phyloP scores from a whole-genome alignment of 1,139 yeast genomes.

The Meyerozyma elateridarum region DNA sequence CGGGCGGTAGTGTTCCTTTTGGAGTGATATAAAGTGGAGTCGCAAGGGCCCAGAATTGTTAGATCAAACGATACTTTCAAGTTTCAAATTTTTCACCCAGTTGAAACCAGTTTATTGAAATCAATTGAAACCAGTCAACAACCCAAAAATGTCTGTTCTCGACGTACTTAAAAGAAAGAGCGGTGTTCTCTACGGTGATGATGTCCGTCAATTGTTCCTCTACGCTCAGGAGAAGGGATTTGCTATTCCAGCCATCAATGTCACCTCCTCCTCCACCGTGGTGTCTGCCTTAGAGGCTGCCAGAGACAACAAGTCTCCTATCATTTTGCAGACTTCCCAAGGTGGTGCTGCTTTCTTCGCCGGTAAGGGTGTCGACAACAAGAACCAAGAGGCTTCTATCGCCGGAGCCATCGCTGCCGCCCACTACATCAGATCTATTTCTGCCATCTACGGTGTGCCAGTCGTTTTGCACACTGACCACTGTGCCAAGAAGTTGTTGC shows the following conservation, averaged over 20 bases:
- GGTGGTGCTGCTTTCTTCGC: constrained; percentile 99
- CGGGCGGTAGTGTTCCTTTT: constrained; percentile 3
- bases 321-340: constrained; percentile 93
- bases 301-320: constrained; percentile 92
- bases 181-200: constrained; percentile 99
- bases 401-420: constrained; percentile 98
- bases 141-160: constrained; percentile 38
- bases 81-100: neutral
- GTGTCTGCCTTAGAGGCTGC: constrained; percentile 98
- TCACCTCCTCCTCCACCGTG: constrained; percentile 95
- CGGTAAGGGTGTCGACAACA: constrained; percentile 97
- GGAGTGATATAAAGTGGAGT: neutral
- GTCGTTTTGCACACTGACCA: constrained; percentile 97
- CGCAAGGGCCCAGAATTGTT: too few relatives aligned
- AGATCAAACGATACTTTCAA: too few relatives aligned
- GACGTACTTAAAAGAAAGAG: constrained; percentile 82
- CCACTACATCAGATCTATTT: constrained; percentile 93
- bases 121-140: too few relatives aligned
- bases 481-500: constrained; percentile 96
- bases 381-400: constrained; percentile 89
- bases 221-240: constrained; percentile 91
- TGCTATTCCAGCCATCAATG: constrained; percentile 98
- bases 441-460: constrained; percentile 95
- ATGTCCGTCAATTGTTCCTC: constrained; percentile 86
- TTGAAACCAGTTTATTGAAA: neutral